phyloP scores from a whole-genome alignment of 1,284 basidiomycete genomes.

The Sporisorium scitamineum region DNA sequence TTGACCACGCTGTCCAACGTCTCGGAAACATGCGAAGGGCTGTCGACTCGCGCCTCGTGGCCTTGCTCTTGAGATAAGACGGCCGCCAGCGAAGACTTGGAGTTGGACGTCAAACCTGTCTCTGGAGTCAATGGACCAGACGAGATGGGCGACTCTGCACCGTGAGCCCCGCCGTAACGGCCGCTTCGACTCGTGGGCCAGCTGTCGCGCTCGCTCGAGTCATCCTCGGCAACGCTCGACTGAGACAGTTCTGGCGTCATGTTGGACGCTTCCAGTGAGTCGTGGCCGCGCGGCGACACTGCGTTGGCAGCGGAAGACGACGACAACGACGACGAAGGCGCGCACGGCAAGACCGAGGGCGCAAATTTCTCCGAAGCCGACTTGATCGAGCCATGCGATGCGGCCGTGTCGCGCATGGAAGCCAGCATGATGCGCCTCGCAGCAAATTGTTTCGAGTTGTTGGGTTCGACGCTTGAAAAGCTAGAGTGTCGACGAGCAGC shows the following conservation, averaged over 20 bases:
- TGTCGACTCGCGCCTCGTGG: slow-evolving; percentile 6
- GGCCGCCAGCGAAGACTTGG: slow-evolving; percentile 14
- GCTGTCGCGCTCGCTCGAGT: slow-evolving; percentile 50
- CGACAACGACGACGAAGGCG: background rate
- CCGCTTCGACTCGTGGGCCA: slow-evolving; percentile 52
- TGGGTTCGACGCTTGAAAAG: slow-evolving; percentile 49
- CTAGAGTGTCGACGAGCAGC: slow-evolving; percentile 47
- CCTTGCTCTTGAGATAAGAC: slow-evolving; percentile 12
- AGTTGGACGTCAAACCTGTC: background rate
- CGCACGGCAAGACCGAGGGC: background rate
- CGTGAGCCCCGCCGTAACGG: background rate
- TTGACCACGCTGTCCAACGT: slow-evolving; percentile 35
- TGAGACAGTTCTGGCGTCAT: slow-evolving; percentile 30
- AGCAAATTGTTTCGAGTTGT: slow-evolving; percentile 28
- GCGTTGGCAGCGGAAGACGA: background rate
- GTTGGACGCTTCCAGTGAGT: slow-evolving; percentile 18
- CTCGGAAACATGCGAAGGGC: slow-evolving; percentile 25
- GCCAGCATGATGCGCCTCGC: slow-evolving; percentile 25
- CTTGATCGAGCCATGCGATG: slow-evolving; percentile 2
- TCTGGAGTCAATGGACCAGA: slow-evolving; percentile 35
- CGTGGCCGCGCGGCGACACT: background rate
- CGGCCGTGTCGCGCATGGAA: slow-evolving; percentile 17
- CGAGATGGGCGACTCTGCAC: slow-evolving; percentile 17
- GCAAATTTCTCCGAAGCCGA: slow-evolving; percentile 14
- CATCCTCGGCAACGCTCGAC: slow-evolving; percentile 25